A percentile compares a stretch with the other conserved stretches of the same genome.
phyloP scores from a whole-genome alignment of 495 filamentous ascomycete genomes.

The Aspergillus coremiiformis region DNA sequence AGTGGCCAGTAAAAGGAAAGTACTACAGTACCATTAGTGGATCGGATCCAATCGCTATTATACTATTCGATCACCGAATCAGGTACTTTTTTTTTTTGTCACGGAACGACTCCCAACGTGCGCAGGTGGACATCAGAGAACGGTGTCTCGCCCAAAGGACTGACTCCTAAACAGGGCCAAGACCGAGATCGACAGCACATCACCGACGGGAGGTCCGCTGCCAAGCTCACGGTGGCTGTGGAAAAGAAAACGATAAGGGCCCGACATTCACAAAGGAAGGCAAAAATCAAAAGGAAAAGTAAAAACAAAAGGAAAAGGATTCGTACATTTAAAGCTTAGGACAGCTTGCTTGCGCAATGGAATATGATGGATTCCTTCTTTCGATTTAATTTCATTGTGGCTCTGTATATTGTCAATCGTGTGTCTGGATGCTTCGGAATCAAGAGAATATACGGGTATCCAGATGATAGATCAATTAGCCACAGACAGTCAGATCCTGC shows the following conservation, averaged over 20 bases:
- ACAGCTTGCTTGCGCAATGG: too few relatives aligned
- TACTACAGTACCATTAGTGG: neutral
- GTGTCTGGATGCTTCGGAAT: neutral
- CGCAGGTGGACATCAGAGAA: neutral
- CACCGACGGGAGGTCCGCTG: slow-evolving; percentile 27
- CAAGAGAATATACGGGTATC: too few relatives aligned
- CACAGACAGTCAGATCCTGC: too few relatives aligned
- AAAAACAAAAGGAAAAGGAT: neutral
- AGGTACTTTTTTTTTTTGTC: neutral
- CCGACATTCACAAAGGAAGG: neutral
- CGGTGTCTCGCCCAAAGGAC: slow-evolving; percentile 1
- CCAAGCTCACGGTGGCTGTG: slow-evolving; percentile 32
- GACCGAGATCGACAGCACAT: slow-evolving; percentile 30
- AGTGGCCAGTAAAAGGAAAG: too few relatives aligned
- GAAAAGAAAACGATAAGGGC: slow-evolving; percentile 11
- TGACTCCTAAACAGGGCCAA: slow-evolving; percentile 26
- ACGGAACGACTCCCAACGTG: slow-evolving; percentile 13
- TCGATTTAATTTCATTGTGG: neutral
- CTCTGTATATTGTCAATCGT: neutral
- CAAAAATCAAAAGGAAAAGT: neutral
- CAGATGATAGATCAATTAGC: too few relatives aligned
- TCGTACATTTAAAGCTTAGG: neutral
- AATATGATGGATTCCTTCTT: too few relatives aligned
- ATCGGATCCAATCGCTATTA: neutral
- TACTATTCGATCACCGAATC: neutral